These are phyloP conservation scores for Rubus idaeus DNA, from an alignment of 306 rosid species.

Conservation along the genomic window DNA sequence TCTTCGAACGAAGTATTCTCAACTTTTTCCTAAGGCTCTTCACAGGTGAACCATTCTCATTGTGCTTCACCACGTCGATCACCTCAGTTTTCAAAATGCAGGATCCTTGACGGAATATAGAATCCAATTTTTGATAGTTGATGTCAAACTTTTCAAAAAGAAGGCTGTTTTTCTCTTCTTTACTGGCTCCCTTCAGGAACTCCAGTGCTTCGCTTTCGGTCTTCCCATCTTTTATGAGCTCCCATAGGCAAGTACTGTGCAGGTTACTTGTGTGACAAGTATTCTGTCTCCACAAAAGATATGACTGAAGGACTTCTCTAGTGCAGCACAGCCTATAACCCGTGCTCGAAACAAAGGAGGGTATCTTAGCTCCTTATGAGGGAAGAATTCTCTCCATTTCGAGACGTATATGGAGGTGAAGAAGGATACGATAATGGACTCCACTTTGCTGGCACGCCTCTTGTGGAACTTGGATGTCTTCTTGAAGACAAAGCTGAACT, in stretches of 20 bases:
- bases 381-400: constrained; percentile 67
- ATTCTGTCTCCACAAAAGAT: constrained; percentile 80
- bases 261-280: constrained; percentile 60
- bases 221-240: constrained; percentile 61
- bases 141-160: constrained; percentile 59
- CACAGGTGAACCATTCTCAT: constrained; percentile 60
- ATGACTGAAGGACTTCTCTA: constrained; percentile 64
- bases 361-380: constrained; percentile 43
- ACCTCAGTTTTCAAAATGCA: constrained; percentile 56
- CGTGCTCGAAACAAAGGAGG: constrained; percentile 62
- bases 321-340: constrained; percentile 59
- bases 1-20: constrained; percentile 47
- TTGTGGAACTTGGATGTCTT: constrained; percentile 71
- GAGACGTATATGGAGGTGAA: constrained; percentile 57
- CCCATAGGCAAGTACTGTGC: constrained; percentile 62
- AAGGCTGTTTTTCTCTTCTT: constrained; percentile 53
- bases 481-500: constrained; percentile 76
- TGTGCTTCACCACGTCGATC: constrained; percentile 63
- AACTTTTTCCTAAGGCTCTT: constrained; percentile 58
- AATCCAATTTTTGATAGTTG: constrained; percentile 58
- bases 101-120: constrained; percentile 65
- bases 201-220: constrained; percentile 50
- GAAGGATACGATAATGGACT: constrained; percentile 64
- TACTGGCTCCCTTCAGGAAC: constrained; percentile 47
- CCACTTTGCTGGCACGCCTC: constrained; percentile 75